Conservation (phyloP, 306 rosid species). For the Acmispon strigosus region DNA sequence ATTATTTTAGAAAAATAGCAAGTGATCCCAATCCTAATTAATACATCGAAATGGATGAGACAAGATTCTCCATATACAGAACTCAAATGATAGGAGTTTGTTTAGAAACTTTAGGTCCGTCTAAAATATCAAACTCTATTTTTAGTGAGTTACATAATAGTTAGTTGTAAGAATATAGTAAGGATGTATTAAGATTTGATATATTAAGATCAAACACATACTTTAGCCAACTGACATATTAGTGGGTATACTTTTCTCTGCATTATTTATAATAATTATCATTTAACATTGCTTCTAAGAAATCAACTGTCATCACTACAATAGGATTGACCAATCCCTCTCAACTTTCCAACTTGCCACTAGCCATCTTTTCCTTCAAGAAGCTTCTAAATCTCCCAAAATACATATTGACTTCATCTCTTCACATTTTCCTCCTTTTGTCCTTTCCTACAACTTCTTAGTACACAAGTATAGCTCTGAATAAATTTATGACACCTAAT, state of each 20-base stretch:
- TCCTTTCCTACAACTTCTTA: background rate
- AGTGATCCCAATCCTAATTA: too few species aligned
- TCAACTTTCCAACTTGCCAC: background rate
- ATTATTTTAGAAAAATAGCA: too few species aligned
- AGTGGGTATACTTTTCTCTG: background rate
- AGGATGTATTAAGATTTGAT: background rate
- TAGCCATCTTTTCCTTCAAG: background rate
- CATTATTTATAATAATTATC: background rate
- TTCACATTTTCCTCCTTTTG: background rate
- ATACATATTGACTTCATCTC: background rate
- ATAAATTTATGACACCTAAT: background rate
- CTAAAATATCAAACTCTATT: background rate
- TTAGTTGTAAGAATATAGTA: background rate
- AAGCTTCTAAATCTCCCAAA: background rate
- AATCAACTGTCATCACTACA: background rate
- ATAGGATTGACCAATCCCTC: background rate
- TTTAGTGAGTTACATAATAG: background rate
- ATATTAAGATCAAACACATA: background rate
- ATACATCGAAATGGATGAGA: too few species aligned
- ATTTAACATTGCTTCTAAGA: background rate
- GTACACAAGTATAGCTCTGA: background rate
- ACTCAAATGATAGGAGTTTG: too few species aligned
- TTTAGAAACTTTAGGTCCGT: background rate
- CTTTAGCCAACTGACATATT: background rate
- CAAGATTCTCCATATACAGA: too few species aligned